Evolutionary conservation across 305 asterid species (phyloP), one percentile per base, ranked within the genome.

Genomic region (Striga hermonthica): DNA sequence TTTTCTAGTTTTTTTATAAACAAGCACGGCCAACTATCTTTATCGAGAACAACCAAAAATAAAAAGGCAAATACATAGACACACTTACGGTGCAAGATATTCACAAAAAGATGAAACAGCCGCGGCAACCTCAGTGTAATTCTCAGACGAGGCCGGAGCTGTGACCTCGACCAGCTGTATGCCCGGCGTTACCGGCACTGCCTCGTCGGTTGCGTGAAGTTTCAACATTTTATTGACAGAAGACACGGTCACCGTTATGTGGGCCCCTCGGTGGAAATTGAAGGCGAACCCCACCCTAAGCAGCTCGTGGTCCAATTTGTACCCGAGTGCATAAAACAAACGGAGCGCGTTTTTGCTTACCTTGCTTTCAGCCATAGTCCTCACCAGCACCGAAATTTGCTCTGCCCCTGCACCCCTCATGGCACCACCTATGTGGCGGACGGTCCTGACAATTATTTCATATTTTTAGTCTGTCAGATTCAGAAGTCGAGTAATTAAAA

Each of bases 391-490:
- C 0, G 97, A 84, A 39, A 90, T 73, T 78, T 93, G 97, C 15
- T 93, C 96, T 0, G 99, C 96, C 48, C 92, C 95, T 37, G 97
- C 79, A 57, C 96, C 99, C 77, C 91, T 83, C 91, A 90, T 82
- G 1, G 97, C 87, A 74, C 97, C 95, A 74, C 98, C 98, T 58
- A 93, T 76, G 76, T 90, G 98, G 41, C 97, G 79, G 5, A 90
- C 91, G 71, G 94, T 86, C 97, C 97, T 92, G 62, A 22, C 31
- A 9, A 77, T 72, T n/a, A 41, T 37, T 45, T 39, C 10, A 52
- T 50, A 54, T 55, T 62, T 41, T 41, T 22, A 0, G 31, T 22
- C 31, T n/a, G 65, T 63, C 47, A 56, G 31, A 59, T 62, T 48
- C 67, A 3, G 68, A 6, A 37, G 31, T 22, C 5, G 16, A 5